Base-by-base conservation (phyloP, 805 yeast genomes). In the Yarrowia phangngaensis region DNA sequence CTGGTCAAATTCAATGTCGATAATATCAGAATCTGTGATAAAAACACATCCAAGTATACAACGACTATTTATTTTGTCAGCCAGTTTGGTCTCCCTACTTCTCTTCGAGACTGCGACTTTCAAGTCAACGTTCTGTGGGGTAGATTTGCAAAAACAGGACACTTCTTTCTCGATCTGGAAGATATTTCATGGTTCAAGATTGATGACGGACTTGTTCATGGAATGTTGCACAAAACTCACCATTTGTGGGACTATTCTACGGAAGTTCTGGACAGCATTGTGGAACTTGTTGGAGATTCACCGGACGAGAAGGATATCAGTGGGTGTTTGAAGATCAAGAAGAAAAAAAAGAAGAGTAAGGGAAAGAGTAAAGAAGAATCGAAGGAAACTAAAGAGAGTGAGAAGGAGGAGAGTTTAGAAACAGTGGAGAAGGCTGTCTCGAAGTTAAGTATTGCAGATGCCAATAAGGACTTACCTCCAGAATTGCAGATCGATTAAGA, bases 1-100 rank as follows among this genome's bases (percentile, higher is more conserved):
- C 24, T 38, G 24, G 45, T 38, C 45, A 38, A 38, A 19, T 38
- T 26, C 19, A 27, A 27, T 14, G 45, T 38, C 6, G 45, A 38
- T n/a, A 22, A 24, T 7, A 24, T 35, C 23, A 2, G 6, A 8
- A 6, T 17, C 1, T 6, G 9, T 11, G 14, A 8, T 6, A 27
- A 17, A 13, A 15, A 13, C 26, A 11, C 19, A 5, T 19, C 32
- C 11, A 26, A 38, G 13, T n/a, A n/a, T n/a, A n/a, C n/a, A n/a
- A n/a, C n/a, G n/a, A n/a, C n/a, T n/a, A 17, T 38, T 11, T 38
- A 19, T 19, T 38, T 22, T 11, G 19, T 38, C 2, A 26, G 24
- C 8, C 45, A 38, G 6, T n/a, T n/a, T 14, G 45, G 45, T 3
- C 32, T 38, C 11, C 45, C 45, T 2, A 17, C 11, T 8, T 26